Evolutionary conservation across 2,329 filamentous ascomycete species (phyloP), one percentile per base, ranked within the genome.

Genomic region (Aspergillus transmontanensis): DNA sequence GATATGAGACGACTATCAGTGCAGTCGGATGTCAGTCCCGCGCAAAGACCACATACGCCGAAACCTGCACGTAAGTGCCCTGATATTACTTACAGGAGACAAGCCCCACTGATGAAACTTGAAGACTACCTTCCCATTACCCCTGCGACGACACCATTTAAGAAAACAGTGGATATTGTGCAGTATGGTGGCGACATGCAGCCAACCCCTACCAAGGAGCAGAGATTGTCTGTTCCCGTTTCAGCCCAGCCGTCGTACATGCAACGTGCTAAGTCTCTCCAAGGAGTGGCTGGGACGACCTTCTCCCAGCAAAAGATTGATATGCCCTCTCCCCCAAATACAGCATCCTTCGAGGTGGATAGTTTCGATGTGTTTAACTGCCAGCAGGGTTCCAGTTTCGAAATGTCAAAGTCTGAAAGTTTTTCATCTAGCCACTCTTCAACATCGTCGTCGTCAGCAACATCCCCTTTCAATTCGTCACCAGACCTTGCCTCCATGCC

Each of bases 91-190:
- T 46, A 11, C 56, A 26, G 23, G 30, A 9, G 3, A 26, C 23
- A 58, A 46, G 41, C 16, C 53, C 12, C 43, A 41, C 71, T 76
- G 58, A 80, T 67, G 23, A 23, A 16, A 28, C 36, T 32, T 58
- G 48, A 63, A 89, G 88, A 81, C 68, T 89, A 87, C 70, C 86
- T 87, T 67, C 89, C 89, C 62, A 85, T 89, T 53, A 92, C 90
- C 32, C 89, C 90, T 59, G 85, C 85, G 70, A 86, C 87, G 58
- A 90, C 88, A 23, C 89, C 89, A 16, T 76, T 80, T 70, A 79
- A 77, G 69, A 73, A 75, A 68, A 74, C 76, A 58, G 73, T 75
- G 64, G 75, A 77, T 63, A 69, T 76, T 64, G 70, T 73, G 61
- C 75, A 76, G 51, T 77, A 79, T 59, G 74, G 74, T 65, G 74